phyloP scores from a whole-genome alignment of 805 yeast genomes.

The Kockiozyma suomiensis region DNA sequence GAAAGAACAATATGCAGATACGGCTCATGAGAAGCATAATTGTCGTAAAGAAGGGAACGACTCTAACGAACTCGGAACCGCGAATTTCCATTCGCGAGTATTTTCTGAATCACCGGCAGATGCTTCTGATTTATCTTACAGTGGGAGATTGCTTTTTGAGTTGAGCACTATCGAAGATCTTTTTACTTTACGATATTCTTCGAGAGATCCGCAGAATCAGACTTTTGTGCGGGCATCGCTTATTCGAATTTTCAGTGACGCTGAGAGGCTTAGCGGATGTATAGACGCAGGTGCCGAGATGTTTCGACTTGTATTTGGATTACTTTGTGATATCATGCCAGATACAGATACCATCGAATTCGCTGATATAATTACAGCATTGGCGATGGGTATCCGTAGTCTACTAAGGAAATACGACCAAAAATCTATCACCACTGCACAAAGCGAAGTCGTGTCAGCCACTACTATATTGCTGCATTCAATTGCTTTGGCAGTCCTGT shows the following conservation, averaged over 20 bases:
- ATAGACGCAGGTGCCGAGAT: conserved; percentile 1
- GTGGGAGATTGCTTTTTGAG: conserved; percentile 7
- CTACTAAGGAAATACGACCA: too few species aligned
- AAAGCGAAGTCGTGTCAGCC: too few species aligned
- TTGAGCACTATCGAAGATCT: conserved; percentile 18
- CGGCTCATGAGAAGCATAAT: too few species aligned
- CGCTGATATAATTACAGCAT: conserved; percentile 8
- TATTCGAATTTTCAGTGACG: conserved; percentile 8
- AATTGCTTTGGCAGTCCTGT: not conserved
- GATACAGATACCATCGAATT: conserved; percentile 10
- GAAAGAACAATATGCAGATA: too few species aligned
- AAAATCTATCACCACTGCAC: too few species aligned
- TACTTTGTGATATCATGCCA: conserved; percentile 2
- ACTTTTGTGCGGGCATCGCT: conserved; percentile 15
- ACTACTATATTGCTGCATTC: not conserved
- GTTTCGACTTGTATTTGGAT: conserved; percentile 2
- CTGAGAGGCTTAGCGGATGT: not conserved
- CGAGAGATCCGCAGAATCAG: conserved; percentile 1
- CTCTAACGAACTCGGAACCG: not conserved
- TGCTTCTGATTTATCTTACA: not conserved
- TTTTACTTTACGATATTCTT: conserved; percentile 11
- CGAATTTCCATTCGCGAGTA: not conserved
- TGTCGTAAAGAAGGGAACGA: not conserved
- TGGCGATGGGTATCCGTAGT: conserved; percentile 11
- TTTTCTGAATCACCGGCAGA: not conserved